A percentile compares a stretch with the other conserved stretches of the same genome.
These are phyloP conservation scores for Nannochloris sp. DNA, from an alignment of 139 green algal genomes.

Conservation along the genomic window DNA sequence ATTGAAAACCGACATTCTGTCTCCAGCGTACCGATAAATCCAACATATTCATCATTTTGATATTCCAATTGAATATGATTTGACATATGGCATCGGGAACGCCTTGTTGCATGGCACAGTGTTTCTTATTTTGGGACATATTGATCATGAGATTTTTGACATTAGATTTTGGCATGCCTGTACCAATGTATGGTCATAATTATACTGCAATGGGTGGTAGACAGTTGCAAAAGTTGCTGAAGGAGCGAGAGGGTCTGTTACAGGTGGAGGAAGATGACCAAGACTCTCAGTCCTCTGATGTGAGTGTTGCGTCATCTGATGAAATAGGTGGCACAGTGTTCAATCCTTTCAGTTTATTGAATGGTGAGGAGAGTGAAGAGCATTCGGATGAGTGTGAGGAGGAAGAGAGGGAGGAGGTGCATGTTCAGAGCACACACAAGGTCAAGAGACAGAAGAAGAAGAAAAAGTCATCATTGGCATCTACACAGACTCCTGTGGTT, in stretches of 20 bases:
- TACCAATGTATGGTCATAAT: no score
- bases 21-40: no score
- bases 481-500: background rate
- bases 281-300: no score
- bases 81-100: no score
- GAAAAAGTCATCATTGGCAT: background rate
- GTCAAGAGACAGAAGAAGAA: background rate
- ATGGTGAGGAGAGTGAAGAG: slow-evolving; percentile 20
- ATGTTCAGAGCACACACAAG: background rate
- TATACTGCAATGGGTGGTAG: slow-evolving; percentile 15
- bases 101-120: no score
- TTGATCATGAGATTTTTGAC: no score
- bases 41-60: no score
- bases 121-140: no score
- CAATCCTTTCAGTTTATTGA: slow-evolving; percentile 64
- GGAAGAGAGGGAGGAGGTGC: background rate
- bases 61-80: no score
- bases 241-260: background rate
- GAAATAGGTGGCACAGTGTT: slow-evolving; percentile 24
- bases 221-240: slow-evolving; percentile 14
- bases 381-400: background rate
- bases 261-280: background rate
- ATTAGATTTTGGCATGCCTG: no score
- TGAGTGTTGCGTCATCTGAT: background rate
- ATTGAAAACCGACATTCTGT: no score